These are phyloP conservation scores for Plasmodium gonderi DNA, from an alignment of 169 alveolate species.

Conservation along the genomic window DNA sequence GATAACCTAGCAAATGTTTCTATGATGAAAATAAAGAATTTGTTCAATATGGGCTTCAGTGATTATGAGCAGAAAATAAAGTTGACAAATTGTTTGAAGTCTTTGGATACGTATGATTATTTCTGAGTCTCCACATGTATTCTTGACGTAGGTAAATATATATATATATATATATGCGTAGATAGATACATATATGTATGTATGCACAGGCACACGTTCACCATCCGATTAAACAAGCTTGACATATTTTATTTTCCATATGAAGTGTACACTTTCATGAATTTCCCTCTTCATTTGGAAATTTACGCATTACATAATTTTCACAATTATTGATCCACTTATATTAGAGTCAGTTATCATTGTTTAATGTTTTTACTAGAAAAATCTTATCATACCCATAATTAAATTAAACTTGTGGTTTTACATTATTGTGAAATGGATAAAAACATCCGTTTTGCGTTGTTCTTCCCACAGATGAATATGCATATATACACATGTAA, in stretches of 20 bases:
- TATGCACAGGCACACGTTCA: no score
- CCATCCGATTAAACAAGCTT: neutral
- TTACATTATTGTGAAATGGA: neutral
- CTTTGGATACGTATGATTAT: conserved; percentile 67
- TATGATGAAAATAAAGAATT: conserved; percentile 65
- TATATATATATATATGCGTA: neutral
- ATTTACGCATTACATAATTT: neutral
- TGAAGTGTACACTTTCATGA: neutral
- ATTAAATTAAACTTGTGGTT: neutral
- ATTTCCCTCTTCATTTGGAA: neutral
- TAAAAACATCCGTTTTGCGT: neutral
- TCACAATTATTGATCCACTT: neutral
- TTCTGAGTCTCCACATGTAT: neutral
- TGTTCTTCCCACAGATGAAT: neutral
- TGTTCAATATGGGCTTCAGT: conserved; percentile 28
- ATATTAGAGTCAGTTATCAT: neutral
- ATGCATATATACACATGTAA: neutral
- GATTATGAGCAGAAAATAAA: conserved; percentile 62
- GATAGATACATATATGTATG: neutral
- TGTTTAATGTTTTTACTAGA: neutral
- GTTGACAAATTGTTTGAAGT: conserved; percentile 40
- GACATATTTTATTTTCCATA: neutral
- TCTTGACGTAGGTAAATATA: neutral
- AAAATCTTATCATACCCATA: neutral
- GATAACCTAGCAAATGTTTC: conserved; percentile 57